Conservation (phyloP, 2,329 filamentous ascomycete genomes). For the Alternaria hordeiaustralica region DNA sequence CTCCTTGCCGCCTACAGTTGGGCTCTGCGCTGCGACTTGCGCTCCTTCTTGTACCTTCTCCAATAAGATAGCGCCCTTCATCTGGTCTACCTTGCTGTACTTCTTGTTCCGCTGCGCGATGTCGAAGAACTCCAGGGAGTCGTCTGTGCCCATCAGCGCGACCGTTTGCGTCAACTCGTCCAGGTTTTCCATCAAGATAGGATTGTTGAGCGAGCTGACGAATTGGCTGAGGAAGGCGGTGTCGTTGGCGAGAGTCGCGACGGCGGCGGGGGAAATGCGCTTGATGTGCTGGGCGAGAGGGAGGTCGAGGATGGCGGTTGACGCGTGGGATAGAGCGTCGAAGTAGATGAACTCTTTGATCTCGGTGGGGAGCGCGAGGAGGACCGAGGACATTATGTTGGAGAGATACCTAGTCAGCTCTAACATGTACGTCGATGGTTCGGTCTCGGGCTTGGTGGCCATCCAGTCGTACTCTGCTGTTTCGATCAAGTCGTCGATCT, state of each 20-base stretch:
- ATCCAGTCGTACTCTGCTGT: conserved; percentile 97
- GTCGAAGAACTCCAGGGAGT: conserved; percentile 97
- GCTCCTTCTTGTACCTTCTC: conserved; percentile 68
- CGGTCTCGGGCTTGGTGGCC: conserved; percentile 65
- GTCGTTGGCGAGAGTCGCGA: conserved; percentile 80
- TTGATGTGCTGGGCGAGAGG: conserved; percentile 80
- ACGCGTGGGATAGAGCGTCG: conserved; percentile 89
- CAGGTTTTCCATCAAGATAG: conserved; percentile 86
- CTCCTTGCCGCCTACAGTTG: conserved; percentile 36
- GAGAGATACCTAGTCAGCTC: conserved; percentile 90
- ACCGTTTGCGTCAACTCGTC: conserved; percentile 95
- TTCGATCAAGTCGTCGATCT: conserved; percentile 96
- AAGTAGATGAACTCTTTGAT: conserved; percentile 99
- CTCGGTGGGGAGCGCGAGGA: conserved; percentile 89
- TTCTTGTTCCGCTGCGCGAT: conserved; percentile 88
- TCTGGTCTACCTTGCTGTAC: conserved; percentile 88
- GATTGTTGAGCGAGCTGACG: conserved; percentile 83
- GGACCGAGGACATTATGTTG: conserved; percentile 95
- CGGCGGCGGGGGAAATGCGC: conserved; percentile 85
- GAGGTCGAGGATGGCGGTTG: conserved; percentile 80
- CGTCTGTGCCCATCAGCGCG: conserved; percentile 81
- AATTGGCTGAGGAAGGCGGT: conserved; percentile 85
- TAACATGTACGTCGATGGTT: conserved; percentile 93
- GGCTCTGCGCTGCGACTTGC: conserved; percentile 44
- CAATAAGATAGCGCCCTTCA: conserved; percentile 86